Evolutionary conservation across 495 filamentous ascomycete species (phyloP), one percentile per base, ranked within the genome.

Genomic region (Neurospora terricola): DNA sequence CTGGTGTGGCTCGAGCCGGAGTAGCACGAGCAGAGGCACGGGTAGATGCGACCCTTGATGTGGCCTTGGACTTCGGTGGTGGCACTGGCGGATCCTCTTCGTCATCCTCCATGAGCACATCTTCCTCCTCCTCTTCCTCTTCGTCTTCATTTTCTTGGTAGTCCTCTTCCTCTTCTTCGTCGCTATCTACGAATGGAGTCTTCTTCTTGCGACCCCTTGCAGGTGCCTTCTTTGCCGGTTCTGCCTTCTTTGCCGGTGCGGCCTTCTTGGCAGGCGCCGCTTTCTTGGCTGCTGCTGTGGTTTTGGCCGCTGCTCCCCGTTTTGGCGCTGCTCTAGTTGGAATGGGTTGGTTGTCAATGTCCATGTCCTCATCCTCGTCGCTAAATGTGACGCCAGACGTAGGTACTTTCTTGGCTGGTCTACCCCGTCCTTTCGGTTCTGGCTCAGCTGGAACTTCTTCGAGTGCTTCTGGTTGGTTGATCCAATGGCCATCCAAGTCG

Each of bases 401-500:
- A 9, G 54, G 54, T 8, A 34, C 12, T 62, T 30, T 62, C 54
- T 69, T 11, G 75, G 72, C 23, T 66, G 70, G 81, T 43, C 77
- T 82, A 14, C 75, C 81, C 30, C 78, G 79, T 16, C 82, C 75
- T 39, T 59, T 75, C 84, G 39, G 80, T 83, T 73, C 84, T 81
- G 23, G 86, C 84, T 75, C 73, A 3, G 48, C 78, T 80, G 18
- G 84, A 80, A 75, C 81, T 78, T 70, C 82, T 12, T 87, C 87
- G 69, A 91, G 81, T 12, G 93, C 93, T 1, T 88, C 89, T 0
- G 91, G 89, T 72, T 94, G 88, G 72, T 96, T 91, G 59, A 89
- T 89, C 96, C 96, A 98, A 38, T 84, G 80, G 42, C 96, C 96
- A 71, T 97, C 90, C 42, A 93, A 79, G 73, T 98, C 94, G 5